phyloP scores from a whole-genome alignment of 257 asterid genomes.

The Scutellaria galericulata region DNA sequence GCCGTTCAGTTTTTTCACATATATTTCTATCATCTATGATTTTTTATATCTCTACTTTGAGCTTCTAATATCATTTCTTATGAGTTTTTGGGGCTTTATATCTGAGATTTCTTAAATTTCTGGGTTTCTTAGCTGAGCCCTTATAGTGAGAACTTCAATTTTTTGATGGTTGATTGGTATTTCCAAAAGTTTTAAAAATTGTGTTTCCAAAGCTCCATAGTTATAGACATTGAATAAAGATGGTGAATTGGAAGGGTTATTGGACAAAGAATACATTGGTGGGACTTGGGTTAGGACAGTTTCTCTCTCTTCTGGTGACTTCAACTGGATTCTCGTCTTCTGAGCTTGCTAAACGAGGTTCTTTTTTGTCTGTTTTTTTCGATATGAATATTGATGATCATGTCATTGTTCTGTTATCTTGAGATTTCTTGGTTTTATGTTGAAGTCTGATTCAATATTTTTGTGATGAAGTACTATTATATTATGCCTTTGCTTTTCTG shows the following conservation, averaged over 20 bases:
- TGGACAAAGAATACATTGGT: conserved; percentile 62
- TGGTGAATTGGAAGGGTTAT: conserved; percentile 51
- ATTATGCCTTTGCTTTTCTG: background rate
- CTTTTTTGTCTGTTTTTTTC: background rate
- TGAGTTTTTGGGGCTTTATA: conserved; percentile 13
- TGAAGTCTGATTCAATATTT: conserved; percentile 4
- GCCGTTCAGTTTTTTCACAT: conserved; percentile 40
- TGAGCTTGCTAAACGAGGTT: conserved; percentile 82
- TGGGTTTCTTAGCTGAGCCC: conserved; percentile 21
- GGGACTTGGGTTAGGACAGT: conserved; percentile 83
- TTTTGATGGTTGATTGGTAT: background rate
- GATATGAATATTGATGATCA: background rate
- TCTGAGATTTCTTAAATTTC: background rate
- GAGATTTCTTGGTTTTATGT: conserved; percentile 19
- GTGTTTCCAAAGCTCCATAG: conserved; percentile 6
- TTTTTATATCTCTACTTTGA: background rate
- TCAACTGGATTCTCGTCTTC: conserved; percentile 96
- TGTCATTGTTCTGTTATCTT: background rate
- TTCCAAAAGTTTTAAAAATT: background rate
- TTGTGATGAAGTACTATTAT: background rate
- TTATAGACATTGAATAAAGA: conserved; percentile 18
- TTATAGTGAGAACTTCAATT: background rate
- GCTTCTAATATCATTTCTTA: background rate
- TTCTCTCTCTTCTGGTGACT: conserved; percentile 82
- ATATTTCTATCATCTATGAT: conserved; percentile 10